Evolutionary conservation across 306 rosid genomes (phyloP).

Genomic region (Cicer pinnatifidum): DNA sequence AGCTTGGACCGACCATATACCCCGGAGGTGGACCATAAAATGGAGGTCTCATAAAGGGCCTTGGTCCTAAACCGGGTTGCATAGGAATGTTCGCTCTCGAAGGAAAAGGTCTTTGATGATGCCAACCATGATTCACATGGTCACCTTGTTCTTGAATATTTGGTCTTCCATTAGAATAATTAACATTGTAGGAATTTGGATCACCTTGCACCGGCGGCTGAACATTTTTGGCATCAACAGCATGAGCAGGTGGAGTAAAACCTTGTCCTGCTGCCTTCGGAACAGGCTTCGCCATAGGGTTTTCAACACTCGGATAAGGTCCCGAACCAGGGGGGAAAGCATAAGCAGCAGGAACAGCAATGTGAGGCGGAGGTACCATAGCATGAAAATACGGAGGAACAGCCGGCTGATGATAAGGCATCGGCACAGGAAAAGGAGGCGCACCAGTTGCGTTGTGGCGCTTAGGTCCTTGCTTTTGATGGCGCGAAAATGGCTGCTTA

Average conservation of each 20-base stretch:
- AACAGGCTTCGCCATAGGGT: conserved; percentile 62
- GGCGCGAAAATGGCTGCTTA: conserved; percentile 63
- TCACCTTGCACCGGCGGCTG: conserved; percentile 68
- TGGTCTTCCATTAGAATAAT: conserved; percentile 69
- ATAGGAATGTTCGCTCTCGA: conserved; percentile 65
- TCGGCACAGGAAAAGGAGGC: conserved; percentile 61
- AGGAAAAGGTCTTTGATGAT: conserved; percentile 70
- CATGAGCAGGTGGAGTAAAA: conserved; percentile 61
- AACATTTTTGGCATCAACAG: conserved; percentile 52
- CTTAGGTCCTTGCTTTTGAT: conserved; percentile 71
- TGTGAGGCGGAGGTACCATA: conserved; percentile 69
- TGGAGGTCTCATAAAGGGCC: conserved; percentile 72
- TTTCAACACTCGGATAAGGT: conserved; percentile 66
- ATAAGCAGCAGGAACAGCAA: conserved; percentile 78
- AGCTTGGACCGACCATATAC: conserved; percentile 77
- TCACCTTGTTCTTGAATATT: conserved; percentile 66
- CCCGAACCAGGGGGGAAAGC: conserved; percentile 66
- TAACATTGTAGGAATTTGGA: conserved; percentile 59
- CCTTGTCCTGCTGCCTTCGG: conserved; percentile 62
- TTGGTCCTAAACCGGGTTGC: conserved; percentile 76
- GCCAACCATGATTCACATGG: conserved; percentile 74
- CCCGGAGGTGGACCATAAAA: conserved; percentile 75
- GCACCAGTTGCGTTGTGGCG: conserved; percentile 56
- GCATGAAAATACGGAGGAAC: conserved; percentile 60
- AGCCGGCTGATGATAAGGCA: conserved; percentile 64